These are phyloP conservation scores for Diplotaxis tenuifolia DNA, from an alignment of 345 rosid genomes.

Conservation along the genomic window DNA sequence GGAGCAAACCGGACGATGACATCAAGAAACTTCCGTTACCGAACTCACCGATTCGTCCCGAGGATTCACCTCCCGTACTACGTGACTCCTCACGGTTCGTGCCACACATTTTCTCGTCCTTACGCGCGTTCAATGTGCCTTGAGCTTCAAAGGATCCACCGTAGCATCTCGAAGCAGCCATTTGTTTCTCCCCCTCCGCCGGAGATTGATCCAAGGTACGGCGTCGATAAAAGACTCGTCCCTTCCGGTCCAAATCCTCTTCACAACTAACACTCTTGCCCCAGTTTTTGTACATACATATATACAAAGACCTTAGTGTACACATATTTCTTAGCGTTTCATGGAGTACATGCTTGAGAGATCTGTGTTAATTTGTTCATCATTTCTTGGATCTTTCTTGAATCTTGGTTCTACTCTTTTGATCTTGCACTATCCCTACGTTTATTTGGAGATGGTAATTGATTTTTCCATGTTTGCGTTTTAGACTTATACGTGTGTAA, in stretches of 20 bases:
- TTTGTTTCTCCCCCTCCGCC: conserved; percentile 22
- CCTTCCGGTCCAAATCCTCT: conserved; percentile 93
- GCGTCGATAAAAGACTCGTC: conserved; percentile 78
- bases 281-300: background rate
- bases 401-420: conserved; percentile 5
- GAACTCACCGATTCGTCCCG: conserved; percentile 7
- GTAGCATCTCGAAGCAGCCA: background rate
- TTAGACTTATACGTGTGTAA: conserved; percentile 16
- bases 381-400: conserved; percentile 8
- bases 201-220: conserved; percentile 78
- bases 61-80: conserved; percentile 30
- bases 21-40: conserved; percentile 25
- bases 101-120: conserved; percentile 31
- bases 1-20: background rate
- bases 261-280: conserved; percentile 49
- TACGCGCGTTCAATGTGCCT: conserved; percentile 39
- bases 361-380: background rate
- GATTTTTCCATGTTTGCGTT: conserved; percentile 32
- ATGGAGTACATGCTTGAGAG: background rate
- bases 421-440: background rate
- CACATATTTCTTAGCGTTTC: background rate
- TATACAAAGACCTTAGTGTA: background rate
- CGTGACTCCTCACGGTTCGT: conserved; percentile 28
- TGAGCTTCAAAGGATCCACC: conserved; percentile 37
- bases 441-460: background rate